Evolutionary conservation across 108 stramenopile genomes (phyloP).

Genomic region (Cyclotella choctawhatcheeana): DNA sequence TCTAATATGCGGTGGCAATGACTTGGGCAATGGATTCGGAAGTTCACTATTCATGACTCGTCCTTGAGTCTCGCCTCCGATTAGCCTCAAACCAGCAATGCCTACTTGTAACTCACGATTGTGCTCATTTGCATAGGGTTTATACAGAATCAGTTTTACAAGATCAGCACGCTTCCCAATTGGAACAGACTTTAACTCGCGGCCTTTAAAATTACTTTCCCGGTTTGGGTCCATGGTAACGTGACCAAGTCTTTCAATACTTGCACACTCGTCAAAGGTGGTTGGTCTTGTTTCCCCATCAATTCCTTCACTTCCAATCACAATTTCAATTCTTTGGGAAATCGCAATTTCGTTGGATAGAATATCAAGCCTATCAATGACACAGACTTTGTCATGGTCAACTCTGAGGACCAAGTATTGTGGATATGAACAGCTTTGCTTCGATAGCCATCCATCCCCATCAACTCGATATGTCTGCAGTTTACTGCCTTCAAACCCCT

Average conservation of each 20-base stretch:
- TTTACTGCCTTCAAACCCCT: slow-evolving; percentile 16
- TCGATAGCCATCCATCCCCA: slow-evolving; percentile 32
- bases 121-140: not conserved
- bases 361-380: slow-evolving; percentile 38
- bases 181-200: slow-evolving; percentile 36
- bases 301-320: slow-evolving; percentile 34
- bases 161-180: not conserved
- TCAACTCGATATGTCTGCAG: slow-evolving; percentile 27
- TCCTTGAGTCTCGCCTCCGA: not conserved
- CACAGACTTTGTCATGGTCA: slow-evolving; percentile 11
- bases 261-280: slow-evolving; percentile 40
- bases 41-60: not conserved
- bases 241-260: slow-evolving; percentile 49
- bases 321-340: slow-evolving; percentile 47
- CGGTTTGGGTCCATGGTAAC: slow-evolving; percentile 51
- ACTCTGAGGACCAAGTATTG: slow-evolving; percentile 21
- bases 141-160: not conserved
- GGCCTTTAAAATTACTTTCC: slow-evolving; percentile 38
- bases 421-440: not conserved
- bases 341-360: slow-evolving; percentile 43
- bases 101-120: not conserved
- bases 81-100: not conserved
- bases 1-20: slow-evolving; percentile 39
- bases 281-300: slow-evolving; percentile 12
- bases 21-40: not conserved